Base-by-base conservation (phyloP, 805 yeast species). In the Diddensiella caesifluorescens region DNA sequence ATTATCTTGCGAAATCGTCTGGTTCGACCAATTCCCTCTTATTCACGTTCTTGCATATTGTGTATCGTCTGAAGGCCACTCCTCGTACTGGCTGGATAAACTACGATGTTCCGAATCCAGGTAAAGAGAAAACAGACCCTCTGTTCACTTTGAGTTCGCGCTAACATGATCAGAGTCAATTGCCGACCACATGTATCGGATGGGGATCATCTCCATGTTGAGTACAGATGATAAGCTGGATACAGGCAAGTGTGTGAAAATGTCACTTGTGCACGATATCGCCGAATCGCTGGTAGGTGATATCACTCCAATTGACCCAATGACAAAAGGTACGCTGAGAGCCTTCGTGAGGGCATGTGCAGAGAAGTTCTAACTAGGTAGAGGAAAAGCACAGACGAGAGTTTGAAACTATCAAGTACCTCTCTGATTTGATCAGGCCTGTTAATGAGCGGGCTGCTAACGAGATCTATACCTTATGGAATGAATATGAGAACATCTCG, bases 271-370 rank as follows among this genome's bases (percentile, higher is more conserved):
- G 23, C 98, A 90, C 67, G 98, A 90, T 62, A 83, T 90, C 54
- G 96, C 97, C 7, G 98, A 90, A 68, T 63, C 89, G 3, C 67
- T 90, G 22, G 97, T 90, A 10, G 98, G 98, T 23, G 98, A 90
- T 61, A 85, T 90, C 38, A 88, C 95, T 1, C 92, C 98, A 54
- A 63, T 75, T 61, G 84, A 88, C 65, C 57, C 73, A 45, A 75
- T 89, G 22, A 68, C 77, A 35, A 87, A 88, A 40, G 60, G 60
- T 55, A 26, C 7, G 50, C 27, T 23, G 12, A 23, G 27, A 23
- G 12, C 27, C 27, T 23, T 23, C n/a, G 15, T 15, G 29, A 34
- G 18, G 15, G 12, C n/a, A 18, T 37, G n/a, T 16, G n/a, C 41
- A 38, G 12, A 13, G 5, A 13, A 16, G 4, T 30, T n/a, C 43